These are phyloP conservation scores for Trichoderma sp. DNA, from an alignment of 2,329 filamentous ascomycete genomes.

Conservation along the genomic window DNA sequence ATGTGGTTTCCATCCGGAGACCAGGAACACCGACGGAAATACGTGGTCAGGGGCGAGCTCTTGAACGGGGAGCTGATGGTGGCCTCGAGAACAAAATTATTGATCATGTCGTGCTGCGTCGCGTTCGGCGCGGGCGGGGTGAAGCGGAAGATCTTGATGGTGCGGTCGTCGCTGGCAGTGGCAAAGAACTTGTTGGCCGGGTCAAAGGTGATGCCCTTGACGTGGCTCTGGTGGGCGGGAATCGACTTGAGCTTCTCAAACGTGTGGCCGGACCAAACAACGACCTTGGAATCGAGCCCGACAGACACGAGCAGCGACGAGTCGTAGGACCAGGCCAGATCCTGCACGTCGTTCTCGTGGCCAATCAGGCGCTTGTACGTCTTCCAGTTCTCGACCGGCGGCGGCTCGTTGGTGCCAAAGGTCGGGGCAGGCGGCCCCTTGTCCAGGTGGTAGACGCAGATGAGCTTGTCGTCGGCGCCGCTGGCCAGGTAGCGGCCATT, in stretches of 20 bases:
- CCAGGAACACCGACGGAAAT: slow-evolving; percentile 96
- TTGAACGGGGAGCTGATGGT: slow-evolving; percentile 85
- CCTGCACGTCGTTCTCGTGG: slow-evolving; percentile 98
- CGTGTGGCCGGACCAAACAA: slow-evolving; percentile 96
- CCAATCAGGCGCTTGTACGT: slow-evolving; percentile 89
- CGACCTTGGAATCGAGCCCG: slow-evolving; percentile 93
- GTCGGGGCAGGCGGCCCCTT: slow-evolving; percentile 73
- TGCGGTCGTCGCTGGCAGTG: slow-evolving; percentile 93
- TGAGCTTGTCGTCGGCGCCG: slow-evolving; percentile 97
- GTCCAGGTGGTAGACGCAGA: slow-evolving; percentile 93
- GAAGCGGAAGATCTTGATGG: slow-evolving; percentile 95
- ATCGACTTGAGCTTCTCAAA: slow-evolving; percentile 97
- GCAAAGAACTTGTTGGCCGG: slow-evolving; percentile 99
- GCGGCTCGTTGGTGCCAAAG: slow-evolving; percentile 86
- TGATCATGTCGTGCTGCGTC: slow-evolving; percentile 89
- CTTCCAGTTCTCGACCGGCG: slow-evolving; percentile 96
- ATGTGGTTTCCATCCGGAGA: slow-evolving; percentile 97
- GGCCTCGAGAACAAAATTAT: slow-evolving; percentile 94
- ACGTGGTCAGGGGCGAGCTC: slow-evolving; percentile 90
- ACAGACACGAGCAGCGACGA: slow-evolving; percentile 95
- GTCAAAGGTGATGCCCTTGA: slow-evolving; percentile 98
- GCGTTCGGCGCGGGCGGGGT: slow-evolving; percentile 87
- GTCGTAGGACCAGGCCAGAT: slow-evolving; percentile 94
- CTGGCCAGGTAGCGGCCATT: slow-evolving; percentile 95
- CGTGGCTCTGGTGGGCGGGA: slow-evolving; percentile 90